Percentiles rank a stretch among this genome's conserved stretches.
phyloP scores from a whole-genome alignment of 129 eudicot genomes.

The Ambrosia artemisiifolia region DNA sequence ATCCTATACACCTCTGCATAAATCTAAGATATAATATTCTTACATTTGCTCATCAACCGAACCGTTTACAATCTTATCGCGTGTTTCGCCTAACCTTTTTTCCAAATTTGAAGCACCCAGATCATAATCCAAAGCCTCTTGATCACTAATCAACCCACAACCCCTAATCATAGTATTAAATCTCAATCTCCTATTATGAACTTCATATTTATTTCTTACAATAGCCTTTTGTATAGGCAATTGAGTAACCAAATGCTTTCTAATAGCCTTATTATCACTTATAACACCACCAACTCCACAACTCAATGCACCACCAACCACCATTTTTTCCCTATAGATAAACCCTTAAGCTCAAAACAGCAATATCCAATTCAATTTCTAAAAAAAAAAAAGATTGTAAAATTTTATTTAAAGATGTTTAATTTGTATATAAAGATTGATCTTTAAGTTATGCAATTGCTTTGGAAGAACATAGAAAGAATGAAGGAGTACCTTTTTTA shows the following conservation, averaged over 20 bases:
- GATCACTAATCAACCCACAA: constrained; percentile 48
- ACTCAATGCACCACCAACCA: constrained; percentile 34
- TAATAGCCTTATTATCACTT: constrained; percentile 26
- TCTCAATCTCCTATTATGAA: constrained; percentile 30
- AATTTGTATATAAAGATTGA: not conserved
- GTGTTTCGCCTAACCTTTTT: constrained; percentile 32
- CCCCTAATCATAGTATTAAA: constrained; percentile 35
- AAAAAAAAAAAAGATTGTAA: constrained; percentile 18
- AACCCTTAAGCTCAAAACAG: constrained; percentile 21
- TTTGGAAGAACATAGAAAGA: not conserved
- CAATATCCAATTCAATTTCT: constrained; percentile 26
- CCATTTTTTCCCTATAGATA: no score
- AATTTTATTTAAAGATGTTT: no score
- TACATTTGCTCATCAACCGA: no score
- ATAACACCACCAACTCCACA: constrained; percentile 40
- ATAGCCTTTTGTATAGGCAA: not conserved
- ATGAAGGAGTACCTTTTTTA: not conserved
- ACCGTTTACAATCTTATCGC: no score
- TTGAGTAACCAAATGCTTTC: constrained; percentile 23
- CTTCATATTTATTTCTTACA: constrained; percentile 15
- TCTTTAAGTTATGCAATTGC: not conserved
- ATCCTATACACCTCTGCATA: no score
- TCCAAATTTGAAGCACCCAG: constrained; percentile 34
- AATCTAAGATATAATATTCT: no score
- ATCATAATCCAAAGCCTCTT: constrained; percentile 40